Evolutionary conservation across 352 stramenopile species (phyloP).

Genomic region (Phytophthora kernoviae): DNA sequence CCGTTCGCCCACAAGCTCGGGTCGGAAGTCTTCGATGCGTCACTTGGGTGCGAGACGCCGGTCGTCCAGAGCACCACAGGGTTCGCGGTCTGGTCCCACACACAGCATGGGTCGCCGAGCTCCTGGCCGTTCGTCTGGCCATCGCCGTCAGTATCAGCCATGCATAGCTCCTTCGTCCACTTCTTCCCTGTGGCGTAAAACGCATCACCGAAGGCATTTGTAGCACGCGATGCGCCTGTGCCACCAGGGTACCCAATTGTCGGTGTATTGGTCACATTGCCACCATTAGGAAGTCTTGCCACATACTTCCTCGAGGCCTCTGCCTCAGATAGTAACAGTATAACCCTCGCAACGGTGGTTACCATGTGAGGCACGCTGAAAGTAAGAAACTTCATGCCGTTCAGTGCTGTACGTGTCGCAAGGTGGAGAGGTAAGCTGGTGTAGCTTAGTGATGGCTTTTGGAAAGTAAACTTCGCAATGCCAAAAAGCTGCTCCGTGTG

Average conservation of each 20-base stretch:
- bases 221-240: conserved; percentile 1
- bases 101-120: conserved; percentile 64
- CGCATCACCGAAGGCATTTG: conserved; percentile 35
- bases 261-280: conserved; percentile 26
- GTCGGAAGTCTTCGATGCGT: conserved; percentile 28
- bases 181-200: conserved; percentile 23
- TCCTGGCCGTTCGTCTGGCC: conserved; percentile 64
- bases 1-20: conserved; percentile 31
- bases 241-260: conserved; percentile 33
- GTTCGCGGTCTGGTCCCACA: too few species aligned
- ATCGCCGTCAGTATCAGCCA: conserved; percentile 48
- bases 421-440: too few species aligned
- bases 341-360: background rate
- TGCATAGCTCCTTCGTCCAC: conserved; percentile 42
- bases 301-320: conserved; percentile 28
- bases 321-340: background rate
- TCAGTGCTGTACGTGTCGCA: too few species aligned
- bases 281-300: conserved; percentile 31
- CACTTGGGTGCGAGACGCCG: conserved; percentile 37
- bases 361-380: too few species aligned
- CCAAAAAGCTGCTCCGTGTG: too few species aligned
- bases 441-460: too few species aligned
- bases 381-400: too few species aligned
- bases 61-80: conserved; percentile 11
- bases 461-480: too few species aligned